A percentile compares a stretch with the other conserved stretches of the same genome.
Conservation (phyloP, 2,329 filamentous ascomycete species). For the Hyphodiscus sp. region DNA sequence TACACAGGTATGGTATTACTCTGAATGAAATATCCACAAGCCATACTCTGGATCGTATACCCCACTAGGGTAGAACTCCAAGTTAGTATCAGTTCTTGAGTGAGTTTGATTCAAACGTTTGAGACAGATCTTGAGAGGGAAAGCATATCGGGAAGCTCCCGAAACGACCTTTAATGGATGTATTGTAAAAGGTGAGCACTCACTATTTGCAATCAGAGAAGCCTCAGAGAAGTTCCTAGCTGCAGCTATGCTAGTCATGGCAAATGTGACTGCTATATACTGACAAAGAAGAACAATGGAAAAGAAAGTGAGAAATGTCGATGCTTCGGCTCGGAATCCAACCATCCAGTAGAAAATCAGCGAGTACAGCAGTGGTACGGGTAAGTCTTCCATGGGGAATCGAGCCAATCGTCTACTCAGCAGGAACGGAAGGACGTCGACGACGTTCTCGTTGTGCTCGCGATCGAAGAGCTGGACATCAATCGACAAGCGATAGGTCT, state of each 20-base stretch:
- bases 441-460: conserved; percentile 66
- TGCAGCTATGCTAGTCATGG: conserved; percentile 59
- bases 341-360: conserved; percentile 74
- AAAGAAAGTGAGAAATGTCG: conserved; percentile 68
- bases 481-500: conserved; percentile 67
- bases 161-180: no score
- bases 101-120: no score
- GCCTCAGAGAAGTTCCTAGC: conserved; percentile 64
- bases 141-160: no score
- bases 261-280: conserved; percentile 67
- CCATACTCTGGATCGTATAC: conserved; percentile 68
- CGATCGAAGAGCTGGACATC: conserved; percentile 73
- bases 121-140: no score
- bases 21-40: conserved; percentile 73
- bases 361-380: conserved; percentile 64
- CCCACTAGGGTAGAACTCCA: conserved; percentile 35
- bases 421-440: conserved; percentile 62
- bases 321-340: conserved; percentile 57
- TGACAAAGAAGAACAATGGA: conserved; percentile 61
- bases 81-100: no score
- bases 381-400: conserved; percentile 64
- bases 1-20: conserved; percentile 67
- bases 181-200: no score
- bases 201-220: conserved; percentile 60
- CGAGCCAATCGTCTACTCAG: conserved; percentile 63